Conservation (phyloP, 441 rosid genomes). For the Euphorbia schlechtendalii region DNA sequence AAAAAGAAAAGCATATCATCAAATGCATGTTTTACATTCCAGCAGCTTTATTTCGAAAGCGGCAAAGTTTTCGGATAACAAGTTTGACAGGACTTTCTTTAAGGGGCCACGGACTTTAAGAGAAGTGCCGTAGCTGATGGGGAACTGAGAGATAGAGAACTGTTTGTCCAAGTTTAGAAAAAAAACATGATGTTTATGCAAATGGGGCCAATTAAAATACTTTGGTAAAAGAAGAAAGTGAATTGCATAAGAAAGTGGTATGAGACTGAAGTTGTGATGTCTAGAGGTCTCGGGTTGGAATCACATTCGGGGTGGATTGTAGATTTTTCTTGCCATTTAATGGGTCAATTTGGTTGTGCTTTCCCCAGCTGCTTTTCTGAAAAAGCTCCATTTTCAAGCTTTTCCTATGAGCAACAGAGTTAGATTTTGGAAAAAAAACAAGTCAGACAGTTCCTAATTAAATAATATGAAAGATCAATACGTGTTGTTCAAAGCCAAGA, state of each 20-base stretch:
- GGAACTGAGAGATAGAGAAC: background rate
- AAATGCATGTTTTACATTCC: background rate
- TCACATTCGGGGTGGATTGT: too few relatives aligned
- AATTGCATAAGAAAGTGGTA: background rate
- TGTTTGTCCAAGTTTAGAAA: background rate
- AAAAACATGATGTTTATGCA: background rate
- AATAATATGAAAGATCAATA: too few relatives aligned
- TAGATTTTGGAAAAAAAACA: too few relatives aligned
- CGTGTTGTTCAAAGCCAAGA: too few relatives aligned
- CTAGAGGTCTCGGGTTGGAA: background rate
- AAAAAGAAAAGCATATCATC: background rate
- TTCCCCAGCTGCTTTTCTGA: too few relatives aligned
- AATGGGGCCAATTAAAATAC: background rate
- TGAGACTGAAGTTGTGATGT: background rate
- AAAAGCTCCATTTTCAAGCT: too few relatives aligned
- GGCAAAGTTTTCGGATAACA: background rate
- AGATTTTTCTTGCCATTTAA: too few relatives aligned
- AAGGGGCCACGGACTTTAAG: background rate
- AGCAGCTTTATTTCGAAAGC: too few relatives aligned
- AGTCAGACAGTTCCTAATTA: too few relatives aligned
- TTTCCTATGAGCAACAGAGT: too few relatives aligned
- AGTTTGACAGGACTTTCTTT: background rate
- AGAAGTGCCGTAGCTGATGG: background rate
- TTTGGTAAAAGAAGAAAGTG: background rate
- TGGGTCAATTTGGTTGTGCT: too few relatives aligned